These are phyloP conservation scores for Harringtonia lauricola DNA, from an alignment of 2,329 filamentous ascomycete genomes.

Conservation along the genomic window DNA sequence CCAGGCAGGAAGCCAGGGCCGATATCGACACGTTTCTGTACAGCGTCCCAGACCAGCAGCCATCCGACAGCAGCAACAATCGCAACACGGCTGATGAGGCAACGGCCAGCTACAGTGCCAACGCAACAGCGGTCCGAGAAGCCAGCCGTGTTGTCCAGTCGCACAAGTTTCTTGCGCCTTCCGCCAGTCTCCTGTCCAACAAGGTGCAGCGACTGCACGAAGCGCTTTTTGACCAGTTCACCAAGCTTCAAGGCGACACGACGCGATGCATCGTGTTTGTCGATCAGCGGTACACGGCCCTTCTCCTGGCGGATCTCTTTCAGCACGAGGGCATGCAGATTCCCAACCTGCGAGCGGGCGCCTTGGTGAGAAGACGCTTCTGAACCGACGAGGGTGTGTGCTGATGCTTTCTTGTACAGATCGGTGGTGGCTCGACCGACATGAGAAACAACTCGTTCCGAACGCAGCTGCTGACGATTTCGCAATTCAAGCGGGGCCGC, in stretches of 20 bases:
- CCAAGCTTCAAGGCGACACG: conserved; percentile 41
- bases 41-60: conserved; percentile 29
- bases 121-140: conserved; percentile 42
- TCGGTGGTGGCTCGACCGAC: conserved; percentile 8
- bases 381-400: too few relatives aligned
- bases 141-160: conserved; percentile 44
- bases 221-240: conserved; percentile 54
- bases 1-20: conserved; percentile 48
- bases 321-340: conserved; percentile 40
- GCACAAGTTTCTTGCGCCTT: conserved; percentile 31
- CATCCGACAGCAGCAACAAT: background rate
- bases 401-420: background rate
- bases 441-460: conserved; percentile 21
- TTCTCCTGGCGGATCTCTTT: conserved; percentile 60
- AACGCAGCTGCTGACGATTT: conserved; percentile 63
- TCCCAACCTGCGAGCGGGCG: conserved; percentile 45
- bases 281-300: conserved; percentile 64
- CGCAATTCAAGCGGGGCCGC: conserved; percentile 47
- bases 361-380: conserved; percentile 39
- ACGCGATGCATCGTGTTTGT: conserved; percentile 75
- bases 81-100: background rate
- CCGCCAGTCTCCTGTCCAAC: conserved; percentile 43
- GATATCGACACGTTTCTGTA: conserved; percentile 16
- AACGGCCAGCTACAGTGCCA: conserved; percentile 2
- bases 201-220: conserved; percentile 56